Percentiles rank a stretch among this genome's conserved stretches.
Evolutionary conservation across 441 rosid genomes (phyloP).

Genomic region (Aleurites moluccanus): DNA sequence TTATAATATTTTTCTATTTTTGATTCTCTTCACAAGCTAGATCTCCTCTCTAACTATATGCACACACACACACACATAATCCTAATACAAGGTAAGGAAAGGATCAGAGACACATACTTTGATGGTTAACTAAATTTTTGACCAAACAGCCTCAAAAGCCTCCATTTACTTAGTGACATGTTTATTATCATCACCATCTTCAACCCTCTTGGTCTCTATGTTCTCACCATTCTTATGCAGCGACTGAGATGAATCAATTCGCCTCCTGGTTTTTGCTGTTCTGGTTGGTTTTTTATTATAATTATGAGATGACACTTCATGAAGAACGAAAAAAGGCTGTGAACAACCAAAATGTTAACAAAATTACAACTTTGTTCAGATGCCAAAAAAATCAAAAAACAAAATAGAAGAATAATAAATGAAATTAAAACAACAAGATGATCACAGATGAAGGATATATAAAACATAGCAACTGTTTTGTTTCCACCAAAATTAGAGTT

Average conservation of each 20-base stretch:
- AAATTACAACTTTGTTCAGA: neutral
- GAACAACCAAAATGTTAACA: neutral
- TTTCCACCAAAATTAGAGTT: too few relatives aligned
- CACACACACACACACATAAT: neutral
- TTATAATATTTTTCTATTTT: neutral
- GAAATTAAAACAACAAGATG: neutral
- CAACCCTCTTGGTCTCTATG: constrained; percentile 32
- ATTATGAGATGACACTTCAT: constrained; percentile 43
- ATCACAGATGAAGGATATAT: neutral
- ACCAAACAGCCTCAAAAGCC: constrained; percentile 77
- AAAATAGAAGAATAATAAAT: neutral
- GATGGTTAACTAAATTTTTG: constrained; percentile 59
- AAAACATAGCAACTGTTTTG: neutral
- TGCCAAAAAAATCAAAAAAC: neutral
- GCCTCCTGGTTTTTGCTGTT: constrained; percentile 46
- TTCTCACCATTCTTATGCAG: constrained; percentile 33
- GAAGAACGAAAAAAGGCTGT: constrained; percentile 69
- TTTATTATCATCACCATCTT: constrained; percentile 28
- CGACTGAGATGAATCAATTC: constrained; percentile 46
- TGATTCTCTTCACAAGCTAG: neutral
- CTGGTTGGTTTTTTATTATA: constrained; percentile 37
- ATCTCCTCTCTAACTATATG: too few relatives aligned
- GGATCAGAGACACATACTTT: constrained; percentile 41
- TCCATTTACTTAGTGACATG: constrained; percentile 40
- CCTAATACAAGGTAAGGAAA: neutral